Conservation (phyloP, 2,329 filamentous ascomycete genomes). For the Alternaria ventricosa region DNA sequence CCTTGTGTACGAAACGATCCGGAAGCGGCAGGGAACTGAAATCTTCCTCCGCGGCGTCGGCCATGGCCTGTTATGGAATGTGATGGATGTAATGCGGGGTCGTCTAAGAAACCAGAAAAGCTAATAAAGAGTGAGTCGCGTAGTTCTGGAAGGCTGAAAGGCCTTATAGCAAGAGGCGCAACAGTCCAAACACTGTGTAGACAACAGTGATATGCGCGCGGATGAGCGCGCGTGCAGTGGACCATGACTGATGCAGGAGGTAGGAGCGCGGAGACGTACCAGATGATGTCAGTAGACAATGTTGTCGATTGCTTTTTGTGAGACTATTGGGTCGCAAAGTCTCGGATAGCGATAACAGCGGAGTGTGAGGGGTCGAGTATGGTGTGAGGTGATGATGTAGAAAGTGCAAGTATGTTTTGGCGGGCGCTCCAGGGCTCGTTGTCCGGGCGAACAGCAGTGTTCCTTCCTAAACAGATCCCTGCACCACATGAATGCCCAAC, state of each 20-base stretch:
- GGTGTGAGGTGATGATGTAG: conserved; percentile 4
- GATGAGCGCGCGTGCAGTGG: conserved; percentile 1
- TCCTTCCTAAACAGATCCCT: conserved; percentile 14
- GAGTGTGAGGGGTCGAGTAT: neutral
- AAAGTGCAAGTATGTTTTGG: conserved; percentile 9
- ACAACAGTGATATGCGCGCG: neutral
- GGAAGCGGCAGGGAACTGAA: conserved; percentile 76
- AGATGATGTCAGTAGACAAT: conserved; percentile 8
- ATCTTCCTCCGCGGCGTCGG: conserved; percentile 79
- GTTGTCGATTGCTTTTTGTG: neutral
- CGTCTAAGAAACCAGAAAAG: neutral
- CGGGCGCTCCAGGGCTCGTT: conserved; percentile 2
- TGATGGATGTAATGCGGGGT: conserved; percentile 15
- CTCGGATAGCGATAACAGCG: conserved; percentile 1
- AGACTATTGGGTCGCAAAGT: neutral
- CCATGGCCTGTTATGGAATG: conserved; percentile 62
- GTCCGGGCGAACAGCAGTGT: conserved; percentile 10
- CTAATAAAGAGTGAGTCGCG: conserved; percentile 12
- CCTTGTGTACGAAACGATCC: conserved; percentile 87
- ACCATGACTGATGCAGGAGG: neutral
- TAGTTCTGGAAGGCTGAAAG: neutral
- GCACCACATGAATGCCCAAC: conserved; percentile 4
- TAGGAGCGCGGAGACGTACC: conserved; percentile 9
- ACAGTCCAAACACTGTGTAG: neutral
- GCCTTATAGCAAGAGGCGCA: neutral